Conservation (phyloP, 768 basidiomycete genomes). For the Thelephora ganbajun region DNA sequence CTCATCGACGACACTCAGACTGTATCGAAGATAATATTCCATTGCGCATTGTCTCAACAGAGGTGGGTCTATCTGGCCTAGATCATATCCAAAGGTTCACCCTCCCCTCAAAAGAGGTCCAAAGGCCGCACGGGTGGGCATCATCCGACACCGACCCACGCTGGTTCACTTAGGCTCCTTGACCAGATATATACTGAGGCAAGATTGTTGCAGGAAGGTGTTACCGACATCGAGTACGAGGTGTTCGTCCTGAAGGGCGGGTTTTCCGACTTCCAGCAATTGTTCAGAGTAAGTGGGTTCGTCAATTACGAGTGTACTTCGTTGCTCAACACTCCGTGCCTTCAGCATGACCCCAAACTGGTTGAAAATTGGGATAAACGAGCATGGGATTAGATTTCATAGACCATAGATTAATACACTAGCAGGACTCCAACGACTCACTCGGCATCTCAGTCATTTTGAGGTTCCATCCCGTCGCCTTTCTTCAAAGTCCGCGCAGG, state of each 20-base stretch:
- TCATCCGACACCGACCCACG: background rate
- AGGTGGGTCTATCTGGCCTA: slow-evolving; percentile 33
- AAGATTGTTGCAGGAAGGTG: slow-evolving; percentile 30
- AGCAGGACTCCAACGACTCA: no score
- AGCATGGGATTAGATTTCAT: slow-evolving; percentile 31
- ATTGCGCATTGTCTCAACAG: slow-evolving; percentile 64
- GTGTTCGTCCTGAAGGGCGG: slow-evolving; percentile 60
- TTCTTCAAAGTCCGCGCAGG: slow-evolving; percentile 39
- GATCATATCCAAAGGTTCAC: background rate
- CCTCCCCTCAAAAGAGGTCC: slow-evolving; percentile 40
- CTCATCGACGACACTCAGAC: slow-evolving; percentile 49
- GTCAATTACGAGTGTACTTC: background rate
- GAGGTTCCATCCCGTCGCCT: slow-evolving; percentile 11
- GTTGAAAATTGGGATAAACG: slow-evolving; percentile 69
- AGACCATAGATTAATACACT: no score
- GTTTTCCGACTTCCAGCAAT: slow-evolving; percentile 55
- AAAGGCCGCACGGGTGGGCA: slow-evolving; percentile 54
- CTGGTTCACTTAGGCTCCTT: background rate
- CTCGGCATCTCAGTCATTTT: background rate
- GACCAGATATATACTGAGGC: slow-evolving; percentile 54
- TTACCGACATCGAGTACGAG: slow-evolving; percentile 33
- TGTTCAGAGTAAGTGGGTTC: slow-evolving; percentile 37
- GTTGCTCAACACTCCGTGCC: no score
- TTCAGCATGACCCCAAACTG: slow-evolving; percentile 47
- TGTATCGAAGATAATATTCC: slow-evolving; percentile 56